These are phyloP conservation scores for Fusarium praegraminearum DNA, from an alignment of 2,329 filamentous ascomycete genomes.

Conservation along the genomic window DNA sequence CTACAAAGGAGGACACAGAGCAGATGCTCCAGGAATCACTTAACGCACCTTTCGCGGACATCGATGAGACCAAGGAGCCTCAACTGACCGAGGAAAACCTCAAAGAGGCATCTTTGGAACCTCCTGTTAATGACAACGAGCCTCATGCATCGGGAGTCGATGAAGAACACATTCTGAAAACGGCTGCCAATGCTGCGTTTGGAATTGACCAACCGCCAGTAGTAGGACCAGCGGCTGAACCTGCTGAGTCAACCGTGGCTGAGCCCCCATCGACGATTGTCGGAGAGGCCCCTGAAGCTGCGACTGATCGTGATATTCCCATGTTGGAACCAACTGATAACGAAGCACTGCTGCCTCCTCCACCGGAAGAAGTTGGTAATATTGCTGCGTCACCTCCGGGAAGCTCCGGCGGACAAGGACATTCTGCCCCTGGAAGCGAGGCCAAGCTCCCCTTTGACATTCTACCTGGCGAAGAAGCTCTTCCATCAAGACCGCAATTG, in stretches of 20 bases:
- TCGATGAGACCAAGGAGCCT: neutral
- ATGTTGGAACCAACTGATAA: slow-evolving; percentile 32
- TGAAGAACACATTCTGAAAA: slow-evolving; percentile 25
- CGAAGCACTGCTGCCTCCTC: slow-evolving; percentile 52
- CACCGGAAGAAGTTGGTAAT: slow-evolving; percentile 57
- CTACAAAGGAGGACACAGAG: slow-evolving; percentile 52
- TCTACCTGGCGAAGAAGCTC: slow-evolving; percentile 36
- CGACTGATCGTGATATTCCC: slow-evolving; percentile 47
- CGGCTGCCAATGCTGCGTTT: slow-evolving; percentile 32
- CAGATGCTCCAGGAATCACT: slow-evolving; percentile 12
- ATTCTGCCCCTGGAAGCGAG: slow-evolving; percentile 44
- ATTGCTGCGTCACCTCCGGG: slow-evolving; percentile 51
- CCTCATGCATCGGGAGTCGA: slow-evolving; percentile 8
- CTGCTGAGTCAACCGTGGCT: slow-evolving; percentile 43
- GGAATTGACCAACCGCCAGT: slow-evolving; percentile 8
- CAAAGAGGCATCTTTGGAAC: slow-evolving; percentile 2
- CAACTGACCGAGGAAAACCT: slow-evolving; percentile 23
- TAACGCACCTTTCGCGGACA: neutral
- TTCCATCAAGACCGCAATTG: slow-evolving; percentile 41
- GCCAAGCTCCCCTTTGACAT: slow-evolving; percentile 47
- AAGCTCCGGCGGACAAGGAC: slow-evolving; percentile 46
- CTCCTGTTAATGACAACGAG: slow-evolving; percentile 12
- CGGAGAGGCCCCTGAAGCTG: slow-evolving; percentile 47
- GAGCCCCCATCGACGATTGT: slow-evolving; percentile 51
- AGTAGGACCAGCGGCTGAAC: slow-evolving; percentile 6